Evolutionary conservation across 768 basidiomycete genomes (phyloP).

Genomic region (Chalciporus pseudorubinellus): DNA sequence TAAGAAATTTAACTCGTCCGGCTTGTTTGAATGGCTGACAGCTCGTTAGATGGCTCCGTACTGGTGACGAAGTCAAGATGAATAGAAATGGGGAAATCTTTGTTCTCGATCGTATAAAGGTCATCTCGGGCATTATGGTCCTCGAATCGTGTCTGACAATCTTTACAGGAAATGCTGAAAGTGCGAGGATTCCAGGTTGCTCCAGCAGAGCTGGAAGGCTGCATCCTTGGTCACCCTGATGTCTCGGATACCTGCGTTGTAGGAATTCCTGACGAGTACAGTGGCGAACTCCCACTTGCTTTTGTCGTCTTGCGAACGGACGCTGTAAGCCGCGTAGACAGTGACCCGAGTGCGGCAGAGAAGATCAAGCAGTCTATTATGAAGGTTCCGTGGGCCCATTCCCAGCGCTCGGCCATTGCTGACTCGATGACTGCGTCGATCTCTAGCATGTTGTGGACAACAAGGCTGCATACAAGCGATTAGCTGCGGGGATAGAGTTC

Average conservation of each 20-base stretch:
- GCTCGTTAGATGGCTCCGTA: constrained; percentile 55
- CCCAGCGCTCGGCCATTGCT: no score
- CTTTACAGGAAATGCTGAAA: constrained; percentile 65
- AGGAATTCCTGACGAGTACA: constrained; percentile 68
- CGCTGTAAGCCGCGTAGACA: constrained; percentile 34
- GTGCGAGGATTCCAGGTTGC: constrained; percentile 58
- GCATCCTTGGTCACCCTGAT: constrained; percentile 57
- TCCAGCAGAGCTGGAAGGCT: constrained; percentile 66
- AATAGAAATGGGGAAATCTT: constrained; percentile 61
- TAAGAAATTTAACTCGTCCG: not conserved
- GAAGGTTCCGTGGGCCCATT: constrained; percentile 58
- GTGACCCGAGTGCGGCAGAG: constrained; percentile 33
- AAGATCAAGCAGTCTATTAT: constrained; percentile 41
- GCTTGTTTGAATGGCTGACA: not conserved
- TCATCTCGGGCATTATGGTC: constrained; percentile 17
- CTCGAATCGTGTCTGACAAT: not conserved
- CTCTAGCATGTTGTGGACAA: constrained; percentile 55
- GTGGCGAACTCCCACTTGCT: constrained; percentile 71
- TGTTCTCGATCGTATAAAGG: constrained; percentile 74
- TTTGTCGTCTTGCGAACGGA: constrained; percentile 55
- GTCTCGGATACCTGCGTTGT: constrained; percentile 66
- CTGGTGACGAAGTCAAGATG: constrained; percentile 69
- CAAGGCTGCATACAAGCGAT: constrained; percentile 59
- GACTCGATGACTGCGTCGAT: not conserved
- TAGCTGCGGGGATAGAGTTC: constrained; percentile 62